These are phyloP conservation scores for Didymella glomerata DNA, from an alignment of 2,329 filamentous ascomycete species.

Conservation along the genomic window DNA sequence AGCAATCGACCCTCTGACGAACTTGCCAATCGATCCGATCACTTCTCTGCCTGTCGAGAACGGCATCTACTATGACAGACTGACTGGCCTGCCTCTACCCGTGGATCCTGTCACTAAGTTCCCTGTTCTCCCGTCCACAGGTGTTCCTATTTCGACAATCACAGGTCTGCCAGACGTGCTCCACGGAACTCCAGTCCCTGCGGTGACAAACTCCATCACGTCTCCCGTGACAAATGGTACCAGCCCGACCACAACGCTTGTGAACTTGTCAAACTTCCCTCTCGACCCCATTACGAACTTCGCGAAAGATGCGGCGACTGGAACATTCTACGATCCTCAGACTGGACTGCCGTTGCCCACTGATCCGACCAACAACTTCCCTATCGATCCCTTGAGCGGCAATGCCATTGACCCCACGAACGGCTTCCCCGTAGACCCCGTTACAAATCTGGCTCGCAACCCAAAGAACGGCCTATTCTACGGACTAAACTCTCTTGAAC, in stretches of 20 bases:
- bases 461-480: no score
- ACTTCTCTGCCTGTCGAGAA: not conserved
- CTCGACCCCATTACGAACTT: not conserved
- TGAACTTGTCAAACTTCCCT: no score
- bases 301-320: not conserved
- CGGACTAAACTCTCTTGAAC: no score
- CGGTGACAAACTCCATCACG: not conserved
- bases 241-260: no score
- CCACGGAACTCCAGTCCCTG: not conserved
- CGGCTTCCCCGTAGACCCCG: no score
- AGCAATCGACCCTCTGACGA: not conserved
- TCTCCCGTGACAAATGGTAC: not conserved
- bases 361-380: not conserved
- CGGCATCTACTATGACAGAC: not conserved
- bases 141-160: not conserved
- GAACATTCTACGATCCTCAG: not conserved
- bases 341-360: not conserved
- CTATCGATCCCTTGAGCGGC: not conserved
- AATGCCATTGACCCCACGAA: no score
- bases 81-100: not conserved
- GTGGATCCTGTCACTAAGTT: not conserved
- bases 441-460: no score
- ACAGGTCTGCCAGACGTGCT: not conserved
- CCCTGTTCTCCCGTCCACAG: not conserved
- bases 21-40: conserved; percentile 3